Conservation (phyloP, 345 rosid species). For the Mallotus nudiflorus region DNA sequence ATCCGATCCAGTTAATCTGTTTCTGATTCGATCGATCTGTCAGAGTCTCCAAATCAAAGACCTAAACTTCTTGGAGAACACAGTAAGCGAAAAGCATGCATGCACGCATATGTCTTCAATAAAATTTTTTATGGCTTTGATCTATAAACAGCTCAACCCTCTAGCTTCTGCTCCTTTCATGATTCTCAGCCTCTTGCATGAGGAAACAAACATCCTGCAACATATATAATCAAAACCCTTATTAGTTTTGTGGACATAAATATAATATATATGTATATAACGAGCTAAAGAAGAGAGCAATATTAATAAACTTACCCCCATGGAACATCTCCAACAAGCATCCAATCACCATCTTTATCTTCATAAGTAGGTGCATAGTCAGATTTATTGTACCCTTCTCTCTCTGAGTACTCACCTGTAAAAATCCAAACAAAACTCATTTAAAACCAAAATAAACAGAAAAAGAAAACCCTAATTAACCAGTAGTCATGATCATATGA, state of each 20-base stretch:
- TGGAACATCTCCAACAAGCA: conserved; percentile 31
- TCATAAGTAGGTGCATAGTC: conserved; percentile 24
- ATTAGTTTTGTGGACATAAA: neutral
- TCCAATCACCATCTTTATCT: conserved; percentile 30
- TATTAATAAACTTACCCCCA: conserved; percentile 21
- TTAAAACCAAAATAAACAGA: neutral
- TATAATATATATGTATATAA: neutral
- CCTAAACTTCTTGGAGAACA: conserved; percentile 3
- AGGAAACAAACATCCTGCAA: conserved; percentile 20
- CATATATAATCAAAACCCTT: too few relatives aligned
- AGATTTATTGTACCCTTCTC: conserved; percentile 23
- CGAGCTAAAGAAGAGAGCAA: neutral
- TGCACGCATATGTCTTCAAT: neutral
- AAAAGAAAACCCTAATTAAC: neutral
- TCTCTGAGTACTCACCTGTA: conserved; percentile 25
- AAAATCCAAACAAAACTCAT: neutral
- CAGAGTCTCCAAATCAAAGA: neutral
- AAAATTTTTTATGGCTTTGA: neutral
- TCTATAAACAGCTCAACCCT: conserved; percentile 7
- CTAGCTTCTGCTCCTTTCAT: conserved; percentile 21
- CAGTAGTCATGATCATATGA: neutral
- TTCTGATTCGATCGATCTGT: neutral
- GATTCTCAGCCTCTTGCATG: conserved; percentile 30
- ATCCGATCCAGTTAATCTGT: neutral
- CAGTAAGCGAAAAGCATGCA: neutral